Evolutionary conservation across 345 rosid genomes (phyloP).

Genomic region (Alliaria petiolata): DNA sequence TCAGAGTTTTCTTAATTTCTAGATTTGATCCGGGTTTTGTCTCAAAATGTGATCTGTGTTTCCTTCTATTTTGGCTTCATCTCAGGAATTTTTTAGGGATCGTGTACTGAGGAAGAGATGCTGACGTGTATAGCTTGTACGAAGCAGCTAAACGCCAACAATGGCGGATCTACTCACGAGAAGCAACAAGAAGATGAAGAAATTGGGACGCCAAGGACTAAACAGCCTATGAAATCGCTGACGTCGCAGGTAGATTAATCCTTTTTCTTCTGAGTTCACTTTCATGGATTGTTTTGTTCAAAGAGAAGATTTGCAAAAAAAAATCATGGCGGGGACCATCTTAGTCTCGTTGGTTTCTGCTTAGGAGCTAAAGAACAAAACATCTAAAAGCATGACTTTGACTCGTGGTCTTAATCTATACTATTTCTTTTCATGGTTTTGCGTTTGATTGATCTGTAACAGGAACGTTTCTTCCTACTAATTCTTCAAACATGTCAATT

Average conservation of each 20-base stretch:
- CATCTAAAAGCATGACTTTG: background rate
- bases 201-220: constrained; percentile 39
- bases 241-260: constrained; percentile 58
- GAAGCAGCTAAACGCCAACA: constrained; percentile 50
- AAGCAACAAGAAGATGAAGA: constrained; percentile 37
- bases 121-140: constrained; percentile 86
- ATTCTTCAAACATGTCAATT: background rate
- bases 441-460: background rate
- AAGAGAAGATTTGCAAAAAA: background rate
- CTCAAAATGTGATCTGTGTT: constrained; percentile 4
- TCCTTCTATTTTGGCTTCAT: background rate
- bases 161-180: constrained; percentile 48
- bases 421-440: background rate
- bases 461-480: constrained; percentile 38
- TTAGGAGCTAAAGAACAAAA: background rate
- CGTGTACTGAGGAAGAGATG: constrained; percentile 37
- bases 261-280: background rate
- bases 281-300: constrained; percentile 14
- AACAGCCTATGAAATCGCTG: constrained; percentile 66
- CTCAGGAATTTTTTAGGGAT: too few species aligned
- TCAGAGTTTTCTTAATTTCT: background rate
- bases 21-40: background rate
- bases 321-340: constrained; percentile 7
- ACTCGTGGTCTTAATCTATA: background rate
- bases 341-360: background rate